phyloP scores from a whole-genome alignment of 306 rosid genomes.

The Crataegus laevigata region DNA sequence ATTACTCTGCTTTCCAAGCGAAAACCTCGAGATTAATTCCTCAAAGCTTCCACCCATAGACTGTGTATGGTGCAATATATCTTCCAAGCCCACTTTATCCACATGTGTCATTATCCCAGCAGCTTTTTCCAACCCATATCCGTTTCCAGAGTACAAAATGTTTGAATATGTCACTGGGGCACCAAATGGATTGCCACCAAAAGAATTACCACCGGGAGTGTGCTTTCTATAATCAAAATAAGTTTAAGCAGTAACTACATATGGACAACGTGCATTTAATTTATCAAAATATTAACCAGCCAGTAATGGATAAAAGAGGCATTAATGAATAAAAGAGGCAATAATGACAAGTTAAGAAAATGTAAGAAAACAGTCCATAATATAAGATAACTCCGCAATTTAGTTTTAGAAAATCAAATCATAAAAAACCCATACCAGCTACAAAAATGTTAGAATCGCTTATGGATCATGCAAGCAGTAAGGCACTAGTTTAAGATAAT shows the following conservation, averaged over 20 bases:
- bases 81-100: slow-evolving; percentile 64
- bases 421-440: neutral
- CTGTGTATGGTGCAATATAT: slow-evolving; percentile 52
- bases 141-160: slow-evolving; percentile 42
- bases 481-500: slow-evolving; percentile 1
- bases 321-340: slow-evolving; percentile 3
- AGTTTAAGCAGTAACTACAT: slow-evolving; percentile 36
- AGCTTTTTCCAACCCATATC: slow-evolving; percentile 54
- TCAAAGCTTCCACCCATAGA: slow-evolving; percentile 43
- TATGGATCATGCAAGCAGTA: slow-evolving; percentile 6
- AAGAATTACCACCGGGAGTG: slow-evolving; percentile 71
- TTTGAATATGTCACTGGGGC: slow-evolving; percentile 62
- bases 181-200: slow-evolving; percentile 68
- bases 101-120: slow-evolving; percentile 52
- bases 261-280: slow-evolving; percentile 30
- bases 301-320: slow-evolving; percentile 4
- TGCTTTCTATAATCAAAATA: slow-evolving; percentile 77
- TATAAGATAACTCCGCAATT: neutral
- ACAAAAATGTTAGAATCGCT: neutral
- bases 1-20: slow-evolving; percentile 50
- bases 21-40: slow-evolving; percentile 47
- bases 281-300: neutral
- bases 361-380: neutral
- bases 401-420: neutral
- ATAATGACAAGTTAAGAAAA: neutral